Conservation (phyloP, 805 yeast genomes). For the Kurtzmaniella cleridarum region DNA sequence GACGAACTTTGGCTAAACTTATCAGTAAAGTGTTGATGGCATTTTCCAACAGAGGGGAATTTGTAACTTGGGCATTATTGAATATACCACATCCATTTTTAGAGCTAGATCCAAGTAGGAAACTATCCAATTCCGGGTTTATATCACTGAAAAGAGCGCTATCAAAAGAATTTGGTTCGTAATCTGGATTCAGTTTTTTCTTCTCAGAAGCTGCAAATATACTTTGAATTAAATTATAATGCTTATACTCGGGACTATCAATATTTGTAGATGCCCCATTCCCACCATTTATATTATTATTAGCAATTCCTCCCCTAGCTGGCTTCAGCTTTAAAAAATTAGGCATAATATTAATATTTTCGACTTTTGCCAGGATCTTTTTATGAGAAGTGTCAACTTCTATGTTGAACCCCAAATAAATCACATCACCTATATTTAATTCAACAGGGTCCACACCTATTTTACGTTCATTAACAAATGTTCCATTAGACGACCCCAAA, state of each 20-base stretch:
- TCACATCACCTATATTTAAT: conserved; percentile 71
- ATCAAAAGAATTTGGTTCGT: conserved; percentile 36
- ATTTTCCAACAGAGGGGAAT: conserved; percentile 49
- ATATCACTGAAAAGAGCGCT: conserved; percentile 61
- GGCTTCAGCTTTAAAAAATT: conserved; percentile 10
- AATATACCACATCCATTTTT: conserved; percentile 50
- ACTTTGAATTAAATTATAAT: conserved; percentile 18
- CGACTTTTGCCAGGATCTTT: conserved; percentile 80
- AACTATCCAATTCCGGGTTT: conserved; percentile 44
- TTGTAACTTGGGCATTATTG: conserved; percentile 55
- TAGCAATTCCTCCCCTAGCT: conserved; percentile 6
- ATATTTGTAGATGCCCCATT: conserved; percentile 3
- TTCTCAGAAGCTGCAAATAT: conserved; percentile 10
- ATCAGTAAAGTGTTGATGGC: conserved; percentile 50
- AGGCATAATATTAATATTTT: conserved; percentile 58
- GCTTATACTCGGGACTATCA: conserved; percentile 24
- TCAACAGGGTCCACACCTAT: conserved; percentile 59
- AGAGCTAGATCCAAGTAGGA: conserved; percentile 42
- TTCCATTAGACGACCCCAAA: conserved; percentile 89
- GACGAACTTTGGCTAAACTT: conserved; percentile 52
- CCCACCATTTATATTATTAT: conserved; percentile 1
- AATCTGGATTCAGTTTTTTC: conserved; percentile 7
- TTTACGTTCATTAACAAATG: conserved; percentile 76
- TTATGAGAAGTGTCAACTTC: conserved; percentile 65
- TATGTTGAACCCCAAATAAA: conserved; percentile 92